phyloP scores from a whole-genome alignment of 768 basidiomycete species.

The Naematelia encephala region DNA sequence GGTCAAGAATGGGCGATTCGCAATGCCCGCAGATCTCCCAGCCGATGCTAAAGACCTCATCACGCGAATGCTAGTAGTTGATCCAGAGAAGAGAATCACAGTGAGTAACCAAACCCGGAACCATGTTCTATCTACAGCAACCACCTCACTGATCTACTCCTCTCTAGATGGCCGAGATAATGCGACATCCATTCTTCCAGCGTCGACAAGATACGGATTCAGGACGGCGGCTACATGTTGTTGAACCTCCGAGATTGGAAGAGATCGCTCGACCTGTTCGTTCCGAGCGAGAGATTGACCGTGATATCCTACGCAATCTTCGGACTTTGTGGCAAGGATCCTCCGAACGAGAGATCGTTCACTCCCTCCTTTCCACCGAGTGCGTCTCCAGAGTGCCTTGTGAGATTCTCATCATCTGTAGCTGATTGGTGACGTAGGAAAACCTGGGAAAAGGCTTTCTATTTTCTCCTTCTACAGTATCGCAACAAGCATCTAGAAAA shows the following conservation, averaged over 20 bases:
- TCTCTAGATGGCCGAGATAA: constrained; percentile 75
- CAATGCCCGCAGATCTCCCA: constrained; percentile 75
- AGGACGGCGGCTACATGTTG: constrained; percentile 42
- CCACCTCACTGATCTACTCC: constrained; percentile 3
- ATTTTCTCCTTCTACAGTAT: constrained; percentile 74
- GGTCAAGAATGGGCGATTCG: constrained; percentile 81
- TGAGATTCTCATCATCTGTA: neutral
- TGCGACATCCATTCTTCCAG: constrained; percentile 75
- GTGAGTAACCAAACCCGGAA: constrained; percentile 57
- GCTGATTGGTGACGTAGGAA: constrained; percentile 16
- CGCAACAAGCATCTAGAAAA: constrained; percentile 64
- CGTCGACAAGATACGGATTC: constrained; percentile 53
- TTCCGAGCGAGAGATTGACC: constrained; percentile 68
- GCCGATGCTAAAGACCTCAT: constrained; percentile 81
- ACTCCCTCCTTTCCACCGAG: constrained; percentile 32
- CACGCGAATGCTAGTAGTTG: constrained; percentile 80
- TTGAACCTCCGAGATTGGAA: constrained; percentile 63
- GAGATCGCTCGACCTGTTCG: constrained; percentile 68
- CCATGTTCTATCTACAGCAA: constrained; percentile 32
- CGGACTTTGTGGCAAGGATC: constrained; percentile 74
- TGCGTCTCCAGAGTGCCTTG: constrained; percentile 14
- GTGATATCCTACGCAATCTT: constrained; percentile 71
- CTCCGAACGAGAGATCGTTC: constrained; percentile 44
- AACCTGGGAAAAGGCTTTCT: constrained; percentile 76
- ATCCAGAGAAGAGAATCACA: constrained; percentile 72